Evolutionary conservation across 2,329 filamentous ascomycete species (phyloP), one percentile per base, ranked within the genome.

Genomic region (Curvularia sp.): DNA sequence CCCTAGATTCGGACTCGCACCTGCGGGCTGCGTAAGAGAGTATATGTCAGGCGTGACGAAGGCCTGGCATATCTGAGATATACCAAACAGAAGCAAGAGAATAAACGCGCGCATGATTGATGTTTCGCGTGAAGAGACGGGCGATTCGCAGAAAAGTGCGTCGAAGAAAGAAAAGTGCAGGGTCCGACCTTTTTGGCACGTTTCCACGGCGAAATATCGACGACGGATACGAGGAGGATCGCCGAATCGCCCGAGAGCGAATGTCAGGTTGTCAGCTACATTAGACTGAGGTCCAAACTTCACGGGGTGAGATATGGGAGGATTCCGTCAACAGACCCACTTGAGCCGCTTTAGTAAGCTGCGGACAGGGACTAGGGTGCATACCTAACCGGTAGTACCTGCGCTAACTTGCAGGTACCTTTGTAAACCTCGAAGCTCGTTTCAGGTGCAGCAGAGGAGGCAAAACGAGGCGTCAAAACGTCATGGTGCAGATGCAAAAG

Each of bases 41-140:
- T 58, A 58, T 27, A 58, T 55, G 12, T 58, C 46, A 39, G 55
- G 55, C 39, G 55, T 45, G n/a, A 18, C n/a, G 25, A 58, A 55
- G n/a, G 45, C 55, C 27, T 46, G 45, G 34, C 55, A 58, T 58
- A 28, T 25, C n/a, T 58, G 55, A 18, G 49, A 27, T 21, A 58
- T 3, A 21, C 19, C 38, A 28, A 58, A 50, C 7, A 58, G 12
- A 10, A 39, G 38, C 8, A 58, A 32, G 21, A 58, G 38, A 34
- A 58, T 49, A 3, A 55, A 55, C 12, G 51, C 38, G 18, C 39
- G 55, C 55, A 58, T 58, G 25, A 19, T 58, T 39, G 36, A 49
- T 32, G 50, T 38, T 30, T 42, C 30, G 25, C 19, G 18, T 27
- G 12, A 12, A 27, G 18, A 49, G 21, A 32, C 19, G 38, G 13